These are phyloP conservation scores for Aspergillus awamori DNA, from an alignment of 2,329 filamentous ascomycete species.

Conservation along the genomic window DNA sequence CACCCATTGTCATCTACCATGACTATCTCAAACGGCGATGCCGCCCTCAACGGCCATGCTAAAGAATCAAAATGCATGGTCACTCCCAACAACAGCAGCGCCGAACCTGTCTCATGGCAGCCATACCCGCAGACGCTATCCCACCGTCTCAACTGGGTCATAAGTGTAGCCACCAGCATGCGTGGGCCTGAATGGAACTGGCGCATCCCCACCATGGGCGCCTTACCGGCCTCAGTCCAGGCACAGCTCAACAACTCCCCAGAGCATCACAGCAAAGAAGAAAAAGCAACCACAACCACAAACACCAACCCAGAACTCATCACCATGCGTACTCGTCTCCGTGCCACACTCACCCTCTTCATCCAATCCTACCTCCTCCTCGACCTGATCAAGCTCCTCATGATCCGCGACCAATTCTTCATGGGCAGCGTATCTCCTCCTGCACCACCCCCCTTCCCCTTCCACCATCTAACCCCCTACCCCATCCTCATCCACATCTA, in stretches of 20 bases:
- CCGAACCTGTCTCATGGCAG: constrained; percentile 54
- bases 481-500: constrained; percentile 55
- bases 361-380: constrained; percentile 65
- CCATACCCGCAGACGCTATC: constrained; percentile 53
- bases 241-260: constrained; percentile 22
- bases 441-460: constrained; percentile 48
- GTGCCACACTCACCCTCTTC: constrained; percentile 51
- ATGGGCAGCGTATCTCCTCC: constrained; percentile 56
- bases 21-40: background rate
- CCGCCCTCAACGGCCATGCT: background rate
- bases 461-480: constrained; percentile 41
- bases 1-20: background rate
- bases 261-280: constrained; percentile 1
- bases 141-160: constrained; percentile 61
- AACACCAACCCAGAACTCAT: too few relatives aligned
- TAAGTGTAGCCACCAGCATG: constrained; percentile 61
- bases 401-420: constrained; percentile 81
- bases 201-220: constrained; percentile 52
- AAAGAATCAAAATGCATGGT: background rate
- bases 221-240: constrained; percentile 34
- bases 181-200: constrained; percentile 65
- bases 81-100: background rate
- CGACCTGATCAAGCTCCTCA: constrained; percentile 69
- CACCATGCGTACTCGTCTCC: constrained; percentile 46
- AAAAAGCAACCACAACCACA: background rate